Percentiles rank a stretch among this genome's conserved stretches.
phyloP scores from a whole-genome alignment of 2,329 filamentous ascomycete species.

The Diplodia corticola region DNA sequence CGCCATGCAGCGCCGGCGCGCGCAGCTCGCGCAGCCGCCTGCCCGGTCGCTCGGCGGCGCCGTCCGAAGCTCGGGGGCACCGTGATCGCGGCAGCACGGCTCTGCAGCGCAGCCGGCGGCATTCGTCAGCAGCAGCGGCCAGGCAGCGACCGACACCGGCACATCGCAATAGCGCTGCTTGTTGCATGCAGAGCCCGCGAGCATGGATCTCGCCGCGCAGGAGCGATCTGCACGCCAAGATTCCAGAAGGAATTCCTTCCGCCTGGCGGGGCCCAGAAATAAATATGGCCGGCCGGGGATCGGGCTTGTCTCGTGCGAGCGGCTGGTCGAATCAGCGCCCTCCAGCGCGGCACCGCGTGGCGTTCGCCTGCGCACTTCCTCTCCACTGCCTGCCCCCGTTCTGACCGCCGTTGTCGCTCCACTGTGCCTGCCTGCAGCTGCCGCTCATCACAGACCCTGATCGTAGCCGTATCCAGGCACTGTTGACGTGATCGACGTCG shows the following conservation, averaged over 20 bases:
- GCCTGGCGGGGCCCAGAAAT: conserved; percentile 11
- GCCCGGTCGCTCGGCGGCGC: too few species aligned
- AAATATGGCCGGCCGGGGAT: conserved; percentile 7
- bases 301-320: neutral
- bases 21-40: conserved; percentile 1
- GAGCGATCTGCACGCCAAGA: conserved; percentile 19
- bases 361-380: neutral
- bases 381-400: neutral
- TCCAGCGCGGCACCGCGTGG: neutral
- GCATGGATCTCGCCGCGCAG: conserved; percentile 10
- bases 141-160: conserved; percentile 2
- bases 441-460: conserved; percentile 9
- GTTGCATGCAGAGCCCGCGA: neutral
- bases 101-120: neutral
- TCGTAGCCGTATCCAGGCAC: neutral
- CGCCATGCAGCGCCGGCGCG: too few species aligned
- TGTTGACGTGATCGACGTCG: conserved; percentile 6
- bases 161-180: neutral
- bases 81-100: too few species aligned
- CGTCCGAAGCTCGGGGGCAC: neutral
- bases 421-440: neutral
- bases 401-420: conserved; percentile 18
- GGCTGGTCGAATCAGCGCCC: neutral
- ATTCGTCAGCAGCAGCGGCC: conserved; percentile 16
- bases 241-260: conserved; percentile 21